Percentiles rank a stretch among this genome's conserved stretches.
Evolutionary conservation across 352 stramenopile genomes (phyloP).

Genomic region (Albugo laibachii): DNA sequence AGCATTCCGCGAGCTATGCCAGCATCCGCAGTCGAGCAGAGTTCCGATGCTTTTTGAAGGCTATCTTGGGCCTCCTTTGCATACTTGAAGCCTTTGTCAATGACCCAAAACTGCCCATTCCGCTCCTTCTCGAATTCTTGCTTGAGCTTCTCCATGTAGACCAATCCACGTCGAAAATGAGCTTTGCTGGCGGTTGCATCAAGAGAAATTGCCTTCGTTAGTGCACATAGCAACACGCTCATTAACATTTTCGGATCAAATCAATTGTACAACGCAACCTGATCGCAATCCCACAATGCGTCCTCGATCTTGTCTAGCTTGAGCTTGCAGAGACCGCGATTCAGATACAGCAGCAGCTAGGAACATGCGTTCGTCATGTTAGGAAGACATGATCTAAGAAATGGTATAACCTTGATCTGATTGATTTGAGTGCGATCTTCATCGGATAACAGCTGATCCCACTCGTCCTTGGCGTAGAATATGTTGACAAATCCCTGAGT

Average conservation of each 20-base stretch:
- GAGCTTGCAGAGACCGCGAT: slow-evolving; percentile 68
- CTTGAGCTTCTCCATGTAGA: slow-evolving; percentile 70
- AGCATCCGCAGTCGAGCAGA: slow-evolving; percentile 21
- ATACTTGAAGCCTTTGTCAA: slow-evolving; percentile 71
- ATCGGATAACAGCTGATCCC: slow-evolving; percentile 50
- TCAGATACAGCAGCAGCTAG: slow-evolving; percentile 57
- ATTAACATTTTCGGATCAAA: no score
- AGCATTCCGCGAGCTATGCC: slow-evolving; percentile 30
- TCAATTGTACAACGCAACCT: slow-evolving; percentile 13
- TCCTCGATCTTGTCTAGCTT: slow-evolving; percentile 72
- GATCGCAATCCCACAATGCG: slow-evolving; percentile 66
- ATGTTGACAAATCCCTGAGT: slow-evolving; percentile 66
- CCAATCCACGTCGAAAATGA: slow-evolving; percentile 57
- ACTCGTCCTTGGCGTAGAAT: slow-evolving; percentile 74
- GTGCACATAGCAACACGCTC: no score
- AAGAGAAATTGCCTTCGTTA: slow-evolving; percentile 34
- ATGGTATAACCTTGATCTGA: slow-evolving; percentile 32
- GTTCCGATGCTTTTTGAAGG: slow-evolving; percentile 27
- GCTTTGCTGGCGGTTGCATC: slow-evolving; percentile 40
- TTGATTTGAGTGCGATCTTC: slow-evolving; percentile 67
- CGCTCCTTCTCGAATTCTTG: slow-evolving; percentile 60
- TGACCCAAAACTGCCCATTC: slow-evolving; percentile 68
- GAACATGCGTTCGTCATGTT: neutral
- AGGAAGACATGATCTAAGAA: neutral
- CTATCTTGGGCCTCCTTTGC: slow-evolving; percentile 46